phyloP scores from a whole-genome alignment of 495 filamentous ascomycete species.

The Talaromyces nanjingensis region DNA sequence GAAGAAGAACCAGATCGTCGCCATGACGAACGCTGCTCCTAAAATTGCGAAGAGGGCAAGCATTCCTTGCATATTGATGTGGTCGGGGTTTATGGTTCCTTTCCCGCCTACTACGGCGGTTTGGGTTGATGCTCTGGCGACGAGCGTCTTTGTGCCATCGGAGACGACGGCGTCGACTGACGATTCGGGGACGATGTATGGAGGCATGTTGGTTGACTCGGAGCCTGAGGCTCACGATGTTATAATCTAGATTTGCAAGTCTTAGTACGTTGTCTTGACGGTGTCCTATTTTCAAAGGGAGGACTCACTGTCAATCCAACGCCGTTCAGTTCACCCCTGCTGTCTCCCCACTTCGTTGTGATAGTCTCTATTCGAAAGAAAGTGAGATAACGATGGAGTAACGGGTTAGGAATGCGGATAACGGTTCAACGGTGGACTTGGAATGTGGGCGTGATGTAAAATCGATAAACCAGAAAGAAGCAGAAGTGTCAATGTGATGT shows the following conservation, averaged over 20 bases:
- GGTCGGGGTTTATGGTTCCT: constrained; percentile 54
- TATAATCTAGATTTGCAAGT: neutral
- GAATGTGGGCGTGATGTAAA: neutral
- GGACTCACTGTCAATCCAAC: neutral
- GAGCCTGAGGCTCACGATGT: constrained; percentile 1
- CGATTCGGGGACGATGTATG: neutral
- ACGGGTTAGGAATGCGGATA: neutral
- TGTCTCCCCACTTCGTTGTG: neutral
- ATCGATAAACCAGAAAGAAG: neutral
- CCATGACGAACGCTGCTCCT: constrained; percentile 68
- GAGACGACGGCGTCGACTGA: neutral
- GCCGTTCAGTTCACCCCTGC: neutral
- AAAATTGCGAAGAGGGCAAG: constrained; percentile 82
- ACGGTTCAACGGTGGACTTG: neutral
- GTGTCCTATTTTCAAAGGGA: neutral
- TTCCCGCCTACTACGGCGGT: constrained; percentile 20
- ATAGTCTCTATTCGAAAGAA: neutral
- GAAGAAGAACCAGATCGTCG: constrained; percentile 94
- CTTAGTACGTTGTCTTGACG: neutral
- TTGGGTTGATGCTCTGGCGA: constrained; percentile 10
- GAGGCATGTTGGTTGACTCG: neutral
- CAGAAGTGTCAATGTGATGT: neutral
- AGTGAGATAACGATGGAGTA: neutral
- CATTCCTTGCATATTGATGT: constrained; percentile 77
- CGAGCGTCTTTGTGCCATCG: constrained; percentile 7